These are phyloP conservation scores for Malus hybrid DNA, from an alignment of 331 rosid species.

Conservation along the genomic window DNA sequence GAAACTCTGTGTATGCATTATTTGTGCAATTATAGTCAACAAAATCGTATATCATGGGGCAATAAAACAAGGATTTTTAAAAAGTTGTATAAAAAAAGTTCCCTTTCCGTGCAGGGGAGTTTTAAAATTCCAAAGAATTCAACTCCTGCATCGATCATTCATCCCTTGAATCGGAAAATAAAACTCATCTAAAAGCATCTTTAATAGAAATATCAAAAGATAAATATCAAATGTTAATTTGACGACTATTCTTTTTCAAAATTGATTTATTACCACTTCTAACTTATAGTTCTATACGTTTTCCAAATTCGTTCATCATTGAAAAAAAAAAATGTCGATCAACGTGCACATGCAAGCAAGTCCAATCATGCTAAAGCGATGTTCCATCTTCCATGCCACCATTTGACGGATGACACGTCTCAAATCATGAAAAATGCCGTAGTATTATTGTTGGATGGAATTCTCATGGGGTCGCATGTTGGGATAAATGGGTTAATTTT, in stretches of 20 bases:
- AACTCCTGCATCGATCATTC: not conserved
- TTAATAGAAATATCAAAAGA: no score
- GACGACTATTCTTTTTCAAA: not conserved
- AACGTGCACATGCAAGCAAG: not conserved
- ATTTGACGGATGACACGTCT: not conserved
- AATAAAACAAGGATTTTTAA: no score
- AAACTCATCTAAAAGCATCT: no score
- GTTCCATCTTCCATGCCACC: not conserved
- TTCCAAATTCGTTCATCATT: not conserved
- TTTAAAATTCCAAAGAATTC: no score
- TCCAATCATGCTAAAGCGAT: not conserved
- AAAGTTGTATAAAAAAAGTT: no score
- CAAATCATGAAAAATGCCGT: not conserved
- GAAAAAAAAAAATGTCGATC: not conserved
- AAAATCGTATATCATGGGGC: no score
- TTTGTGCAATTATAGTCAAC: not conserved
- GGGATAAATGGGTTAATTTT: not conserved
- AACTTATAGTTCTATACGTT: not conserved
- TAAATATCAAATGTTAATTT: no score
- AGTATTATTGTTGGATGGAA: not conserved
- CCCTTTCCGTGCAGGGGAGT: no score
- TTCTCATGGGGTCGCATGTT: not conserved
- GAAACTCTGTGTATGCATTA: not conserved
- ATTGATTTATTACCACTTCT: not conserved
- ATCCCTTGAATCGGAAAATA: no score